These are phyloP conservation scores for Coemansia javaensis DNA, from an alignment of 192 early-diverging fungal species.

Conservation along the genomic window DNA sequence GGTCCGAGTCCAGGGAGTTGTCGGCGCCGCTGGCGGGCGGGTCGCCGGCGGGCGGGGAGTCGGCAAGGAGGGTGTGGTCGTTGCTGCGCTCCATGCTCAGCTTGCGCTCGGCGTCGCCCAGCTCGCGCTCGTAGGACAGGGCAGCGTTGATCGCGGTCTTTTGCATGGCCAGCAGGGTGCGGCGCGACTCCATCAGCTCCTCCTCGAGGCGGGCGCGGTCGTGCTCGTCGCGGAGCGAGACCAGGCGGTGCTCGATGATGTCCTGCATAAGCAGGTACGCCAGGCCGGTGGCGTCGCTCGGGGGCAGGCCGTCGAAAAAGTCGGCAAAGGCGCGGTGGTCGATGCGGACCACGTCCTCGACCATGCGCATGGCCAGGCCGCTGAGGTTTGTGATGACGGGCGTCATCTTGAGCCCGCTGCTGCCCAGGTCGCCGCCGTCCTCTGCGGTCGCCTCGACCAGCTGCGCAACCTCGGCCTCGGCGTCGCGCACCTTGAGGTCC, in stretches of 20 bases:
- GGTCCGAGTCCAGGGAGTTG: conserved; percentile 3
- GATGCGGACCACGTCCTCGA: conserved; percentile 47
- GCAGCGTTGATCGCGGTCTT: conserved; percentile 45
- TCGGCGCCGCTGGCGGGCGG: too few species aligned
- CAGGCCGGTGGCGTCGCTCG: conserved; percentile 27
- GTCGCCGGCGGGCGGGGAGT: neutral
- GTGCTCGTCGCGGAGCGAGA: conserved; percentile 26
- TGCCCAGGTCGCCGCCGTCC: conserved; percentile 1
- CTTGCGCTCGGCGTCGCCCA: conserved; percentile 38
- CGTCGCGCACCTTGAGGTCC: conserved; percentile 46
- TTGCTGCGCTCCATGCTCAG: too few species aligned
- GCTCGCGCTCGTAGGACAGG: conserved; percentile 43
- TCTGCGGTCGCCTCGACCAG: conserved; percentile 20
- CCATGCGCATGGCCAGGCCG: conserved; percentile 51
- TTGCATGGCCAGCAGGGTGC: conserved; percentile 48
- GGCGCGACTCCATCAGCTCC: conserved; percentile 39
- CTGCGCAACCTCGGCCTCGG: conserved; percentile 42
- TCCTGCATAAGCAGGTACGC: conserved; percentile 41
- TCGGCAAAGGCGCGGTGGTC: conserved; percentile 40
- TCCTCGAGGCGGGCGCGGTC: conserved; percentile 25
- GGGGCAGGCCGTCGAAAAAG: conserved; percentile 22
- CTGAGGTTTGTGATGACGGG: conserved; percentile 40
- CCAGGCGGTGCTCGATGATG: conserved; percentile 37
- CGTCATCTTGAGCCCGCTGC: conserved; percentile 13
- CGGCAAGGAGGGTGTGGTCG: neutral